Percentiles rank a stretch among this genome's conserved stretches.
These are phyloP conservation scores for Malbranchea cinnamomea DNA, from an alignment of 2,329 filamentous ascomycete species.

Conservation along the genomic window DNA sequence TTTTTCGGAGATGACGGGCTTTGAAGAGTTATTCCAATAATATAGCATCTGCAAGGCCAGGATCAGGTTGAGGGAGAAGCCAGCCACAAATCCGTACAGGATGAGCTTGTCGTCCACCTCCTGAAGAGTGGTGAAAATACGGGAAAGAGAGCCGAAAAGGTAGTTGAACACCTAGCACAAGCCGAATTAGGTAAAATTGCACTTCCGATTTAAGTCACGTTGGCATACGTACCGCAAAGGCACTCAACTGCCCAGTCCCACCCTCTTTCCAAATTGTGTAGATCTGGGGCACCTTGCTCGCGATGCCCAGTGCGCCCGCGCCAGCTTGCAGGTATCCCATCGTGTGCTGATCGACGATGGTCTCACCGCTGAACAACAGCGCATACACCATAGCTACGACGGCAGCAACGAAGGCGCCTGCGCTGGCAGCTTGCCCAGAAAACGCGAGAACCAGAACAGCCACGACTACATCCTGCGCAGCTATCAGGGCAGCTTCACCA, in stretches of 20 bases:
- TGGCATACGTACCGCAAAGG: constrained; percentile 68
- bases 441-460: constrained; percentile 75
- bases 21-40: constrained; percentile 74
- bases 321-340: constrained; percentile 68
- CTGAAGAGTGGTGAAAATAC: constrained; percentile 94
- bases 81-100: constrained; percentile 83
- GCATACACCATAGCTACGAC: constrained; percentile 55
- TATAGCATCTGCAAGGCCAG: constrained; percentile 83
- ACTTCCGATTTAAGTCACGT: background rate
- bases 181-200: constrained; percentile 5
- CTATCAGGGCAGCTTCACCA: constrained; percentile 84
- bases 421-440: constrained; percentile 50
- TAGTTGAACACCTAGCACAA: constrained; percentile 82
- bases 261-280: constrained; percentile 69
- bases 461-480: constrained; percentile 84
- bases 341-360: constrained; percentile 48
- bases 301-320: constrained; percentile 67
- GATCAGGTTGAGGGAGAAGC: constrained; percentile 76
- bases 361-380: constrained; percentile 47
- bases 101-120: constrained; percentile 96
- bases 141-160: constrained; percentile 75
- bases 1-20: constrained; percentile 7
- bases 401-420: constrained; percentile 63
- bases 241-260: constrained; percentile 86
- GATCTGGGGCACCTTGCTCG: constrained; percentile 91